phyloP scores from a whole-genome alignment of 805 yeast species.

The Zygotorulaspora florentina region DNA sequence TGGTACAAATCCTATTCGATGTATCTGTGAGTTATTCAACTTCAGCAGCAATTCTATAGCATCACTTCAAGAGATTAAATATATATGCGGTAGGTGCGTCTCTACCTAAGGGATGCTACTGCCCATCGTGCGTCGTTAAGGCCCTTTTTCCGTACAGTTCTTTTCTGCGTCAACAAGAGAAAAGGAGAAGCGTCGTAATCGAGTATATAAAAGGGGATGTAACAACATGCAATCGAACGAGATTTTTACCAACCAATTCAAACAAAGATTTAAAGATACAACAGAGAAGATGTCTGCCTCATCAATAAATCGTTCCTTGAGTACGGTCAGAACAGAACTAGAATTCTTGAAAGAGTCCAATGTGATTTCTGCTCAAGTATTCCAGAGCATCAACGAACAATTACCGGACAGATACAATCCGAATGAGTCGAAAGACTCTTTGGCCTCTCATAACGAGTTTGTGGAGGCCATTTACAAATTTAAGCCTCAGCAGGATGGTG shows the following conservation, averaged over 20 bases:
- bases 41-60: slow-evolving; percentile 21
- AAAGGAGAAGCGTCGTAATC: background rate
- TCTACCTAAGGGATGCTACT: background rate
- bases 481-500: slow-evolving; percentile 70
- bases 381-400: slow-evolving; percentile 43
- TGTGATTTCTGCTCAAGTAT: slow-evolving; percentile 58
- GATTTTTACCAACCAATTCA: background rate
- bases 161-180: background rate
- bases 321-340: slow-evolving; percentile 71
- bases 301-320: slow-evolving; percentile 69
- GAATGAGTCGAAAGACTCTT: slow-evolving; percentile 11
- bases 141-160: background rate
- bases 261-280: background rate
- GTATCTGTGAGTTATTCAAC: slow-evolving; percentile 45
- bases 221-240: too few relatives aligned
- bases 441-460: slow-evolving; percentile 30
- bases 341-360: slow-evolving; percentile 74
- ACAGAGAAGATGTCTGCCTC: slow-evolving; percentile 44
- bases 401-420: slow-evolving; percentile 57
- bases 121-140: background rate
- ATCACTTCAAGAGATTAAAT: too few relatives aligned
- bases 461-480: slow-evolving; percentile 75
- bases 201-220: background rate
- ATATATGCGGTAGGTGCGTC: background rate
- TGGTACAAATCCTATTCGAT: slow-evolving; percentile 62